Conservation (phyloP, 495 filamentous ascomycete genomes). For the Penicillium canescens region DNA sequence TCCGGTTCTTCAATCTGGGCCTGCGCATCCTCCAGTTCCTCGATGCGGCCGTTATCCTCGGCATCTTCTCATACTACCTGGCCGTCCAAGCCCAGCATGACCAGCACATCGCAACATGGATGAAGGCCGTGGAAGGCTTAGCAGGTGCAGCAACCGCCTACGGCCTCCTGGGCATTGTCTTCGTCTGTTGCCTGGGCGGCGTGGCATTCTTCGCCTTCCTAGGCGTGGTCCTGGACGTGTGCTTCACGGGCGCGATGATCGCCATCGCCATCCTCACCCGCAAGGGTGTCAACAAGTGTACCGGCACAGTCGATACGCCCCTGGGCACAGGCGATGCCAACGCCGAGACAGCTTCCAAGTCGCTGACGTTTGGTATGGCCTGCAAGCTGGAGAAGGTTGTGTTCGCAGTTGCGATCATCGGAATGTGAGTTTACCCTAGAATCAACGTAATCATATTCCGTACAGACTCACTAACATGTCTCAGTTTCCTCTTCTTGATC, state of each 20-base stretch:
- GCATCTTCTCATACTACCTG: slow-evolving; percentile 68
- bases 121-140: slow-evolving; percentile 80
- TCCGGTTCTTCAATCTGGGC: slow-evolving; percentile 62
- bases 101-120: slow-evolving; percentile 58
- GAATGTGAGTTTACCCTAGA: slow-evolving; percentile 59
- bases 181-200: slow-evolving; percentile 79
- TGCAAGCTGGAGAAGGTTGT: slow-evolving; percentile 72
- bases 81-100: slow-evolving; percentile 57
- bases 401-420: slow-evolving; percentile 77
- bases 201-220: slow-evolving; percentile 72
- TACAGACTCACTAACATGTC: background rate
- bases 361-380: slow-evolving; percentile 48
- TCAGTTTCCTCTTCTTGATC: slow-evolving; percentile 66
- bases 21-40: slow-evolving; percentile 71
- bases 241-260: slow-evolving; percentile 79
- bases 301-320: slow-evolving; percentile 62
- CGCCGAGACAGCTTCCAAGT: slow-evolving; percentile 28
- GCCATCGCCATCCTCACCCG: slow-evolving; percentile 73
- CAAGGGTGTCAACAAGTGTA: slow-evolving; percentile 62
- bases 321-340: slow-evolving; percentile 61
- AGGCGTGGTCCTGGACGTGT: slow-evolving; percentile 73
- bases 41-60: slow-evolving; percentile 69
- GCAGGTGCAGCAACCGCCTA: slow-evolving; percentile 73
- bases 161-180: slow-evolving; percentile 63
- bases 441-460: background rate